Evolutionary conservation across 768 basidiomycete species (phyloP), one percentile per base, ranked within the genome.

Genomic region (Trametes coccinea): DNA sequence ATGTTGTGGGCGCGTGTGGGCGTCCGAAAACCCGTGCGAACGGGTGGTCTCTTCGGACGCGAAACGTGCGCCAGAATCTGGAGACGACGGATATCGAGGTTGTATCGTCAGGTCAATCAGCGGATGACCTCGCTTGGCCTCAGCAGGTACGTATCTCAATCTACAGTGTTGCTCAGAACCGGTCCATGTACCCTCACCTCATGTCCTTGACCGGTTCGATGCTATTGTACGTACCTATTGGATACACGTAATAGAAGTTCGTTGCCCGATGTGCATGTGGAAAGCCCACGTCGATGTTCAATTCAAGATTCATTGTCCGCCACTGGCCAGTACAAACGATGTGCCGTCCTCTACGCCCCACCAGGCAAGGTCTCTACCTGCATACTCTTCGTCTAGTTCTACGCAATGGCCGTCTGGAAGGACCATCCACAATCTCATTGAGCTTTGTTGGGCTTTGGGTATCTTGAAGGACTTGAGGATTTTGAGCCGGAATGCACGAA

Each of bases 401-500:
- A 77, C 74, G 31, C 84, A 74, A 2, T 72, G 56, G 33, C 78
- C 78, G 66, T 86, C 81, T 17, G 73, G 71, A 78, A 89, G 79
- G 46, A 75, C 75, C 45, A 88, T 70, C 85, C 86, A 91, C 34
- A 92, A 67, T 49, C 68, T 69, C 17, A 86, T 66, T 14, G 70
- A 72, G 39, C 68, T 72, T 40, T 71, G 70, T 53, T 76, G 70
- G 7, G 72, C 63, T 60, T 72, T 69, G 44, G 63, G 66, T 11
- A 69, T 46, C 62, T 72, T 72, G 62, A 79, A 69, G 3, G 75
- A 70, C 69, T 90, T 93, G 43, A 79, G 75, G 47, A 87, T 69
- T 69, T 90, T 93, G 58, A 82, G 72, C 50, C 87, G 82, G 57
- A 94, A 77, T n/a, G 78, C 72, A 43, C 80, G 82, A 27, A 93